Evolutionary conservation across 1,139 yeast species (phyloP).

Genomic region (Pichia inconspicua): DNA sequence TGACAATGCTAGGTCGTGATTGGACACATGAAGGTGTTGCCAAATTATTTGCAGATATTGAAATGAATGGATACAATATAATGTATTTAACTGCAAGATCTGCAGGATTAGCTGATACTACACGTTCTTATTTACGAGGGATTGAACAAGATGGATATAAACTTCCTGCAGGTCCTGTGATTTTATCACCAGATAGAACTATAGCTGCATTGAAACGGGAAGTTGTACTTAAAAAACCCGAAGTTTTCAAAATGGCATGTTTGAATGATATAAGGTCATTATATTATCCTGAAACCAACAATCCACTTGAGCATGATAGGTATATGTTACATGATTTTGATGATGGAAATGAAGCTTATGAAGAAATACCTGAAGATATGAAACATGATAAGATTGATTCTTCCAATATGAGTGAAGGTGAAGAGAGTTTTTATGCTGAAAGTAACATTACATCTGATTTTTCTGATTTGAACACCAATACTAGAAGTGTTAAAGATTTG

Average conservation of each 20-base stretch:
- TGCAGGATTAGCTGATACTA: constrained; percentile 92
- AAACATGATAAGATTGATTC: constrained; percentile 1
- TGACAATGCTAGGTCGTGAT: constrained; percentile 89
- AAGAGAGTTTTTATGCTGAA: background rate
- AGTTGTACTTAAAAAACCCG: constrained; percentile 90
- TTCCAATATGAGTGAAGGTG: background rate
- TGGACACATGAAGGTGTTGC: constrained; percentile 99
- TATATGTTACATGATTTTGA: constrained; percentile 1
- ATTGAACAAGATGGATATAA: constrained; percentile 67
- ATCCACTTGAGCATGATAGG: constrained; percentile 6
- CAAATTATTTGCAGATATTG: constrained; percentile 75
- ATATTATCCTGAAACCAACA: constrained; percentile 29
- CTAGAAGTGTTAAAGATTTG: constrained; percentile 2
- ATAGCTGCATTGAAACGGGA: constrained; percentile 92
- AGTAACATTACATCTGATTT: constrained; percentile 8
- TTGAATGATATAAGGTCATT: constrained; percentile 74
- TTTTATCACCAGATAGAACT: constrained; percentile 90
- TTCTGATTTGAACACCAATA: constrained; percentile 16
- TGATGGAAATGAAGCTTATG: background rate
- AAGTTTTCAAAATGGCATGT: constrained; percentile 97
- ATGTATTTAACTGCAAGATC: constrained; percentile 91
- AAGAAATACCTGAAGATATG: background rate
- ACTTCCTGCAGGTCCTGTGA: constrained; percentile 89
- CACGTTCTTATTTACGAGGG: constrained; percentile 74
- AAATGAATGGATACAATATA: constrained; percentile 82